Conservation (phyloP, 2,329 filamentous ascomycete species). For the Aspergillus calidoustus region DNA sequence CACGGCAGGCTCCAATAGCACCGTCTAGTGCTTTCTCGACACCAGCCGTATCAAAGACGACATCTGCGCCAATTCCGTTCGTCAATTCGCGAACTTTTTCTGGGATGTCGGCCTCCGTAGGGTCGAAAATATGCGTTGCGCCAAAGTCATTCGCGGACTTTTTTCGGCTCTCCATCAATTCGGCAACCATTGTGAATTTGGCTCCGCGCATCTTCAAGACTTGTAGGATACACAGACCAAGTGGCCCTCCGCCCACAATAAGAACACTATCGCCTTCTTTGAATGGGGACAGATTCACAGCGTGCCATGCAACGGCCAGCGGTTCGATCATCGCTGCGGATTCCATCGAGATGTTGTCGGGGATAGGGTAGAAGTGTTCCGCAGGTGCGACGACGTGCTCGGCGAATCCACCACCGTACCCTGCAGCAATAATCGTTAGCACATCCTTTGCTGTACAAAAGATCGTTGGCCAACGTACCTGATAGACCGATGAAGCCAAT, state of each 20-base stretch:
- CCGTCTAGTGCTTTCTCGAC: conserved; percentile 55
- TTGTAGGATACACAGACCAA: conserved; percentile 64
- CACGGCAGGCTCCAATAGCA: conserved; percentile 56
- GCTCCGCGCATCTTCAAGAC: conserved; percentile 60
- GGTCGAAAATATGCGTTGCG: conserved; percentile 60
- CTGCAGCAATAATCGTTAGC: conserved; percentile 16
- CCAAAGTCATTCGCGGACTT: conserved; percentile 59
- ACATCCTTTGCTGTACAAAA: not conserved
- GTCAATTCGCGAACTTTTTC: conserved; percentile 53
- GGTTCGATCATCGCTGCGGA: conserved; percentile 65
- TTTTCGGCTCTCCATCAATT: conserved; percentile 57
- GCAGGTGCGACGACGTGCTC: conserved; percentile 32
- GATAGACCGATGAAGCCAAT: conserved; percentile 60
- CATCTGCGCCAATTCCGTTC: conserved; percentile 55
- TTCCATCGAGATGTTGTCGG: conserved; percentile 44
- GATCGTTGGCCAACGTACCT: conserved; percentile 24
- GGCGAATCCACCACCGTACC: conserved; percentile 35
- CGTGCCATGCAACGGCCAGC: conserved; percentile 68
- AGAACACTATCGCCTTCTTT: conserved; percentile 54
- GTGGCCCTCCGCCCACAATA: conserved; percentile 66
- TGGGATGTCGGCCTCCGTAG: conserved; percentile 53
- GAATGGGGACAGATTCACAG: conserved; percentile 56
- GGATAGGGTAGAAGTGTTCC: conserved; percentile 32
- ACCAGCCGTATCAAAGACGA: conserved; percentile 67
- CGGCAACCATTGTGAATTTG: conserved; percentile 61